These are phyloP conservation scores for Pseudogymnoascus sp. DNA, from an alignment of 2,329 filamentous ascomycete genomes.

Conservation along the genomic window DNA sequence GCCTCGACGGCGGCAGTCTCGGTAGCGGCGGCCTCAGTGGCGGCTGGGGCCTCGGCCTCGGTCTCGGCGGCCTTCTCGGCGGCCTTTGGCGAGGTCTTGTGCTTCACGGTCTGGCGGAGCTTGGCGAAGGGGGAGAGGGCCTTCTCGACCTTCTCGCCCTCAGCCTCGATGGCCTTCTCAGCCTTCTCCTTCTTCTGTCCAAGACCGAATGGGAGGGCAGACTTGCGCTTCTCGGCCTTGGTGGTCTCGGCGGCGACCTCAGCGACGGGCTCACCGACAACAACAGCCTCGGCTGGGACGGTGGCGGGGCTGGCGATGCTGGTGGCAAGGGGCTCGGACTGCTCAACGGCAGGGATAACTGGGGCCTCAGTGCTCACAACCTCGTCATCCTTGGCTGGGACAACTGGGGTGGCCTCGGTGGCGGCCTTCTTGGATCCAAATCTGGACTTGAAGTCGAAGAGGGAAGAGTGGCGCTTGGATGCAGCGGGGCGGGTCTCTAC, in stretches of 20 bases:
- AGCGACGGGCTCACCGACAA: constrained; percentile 30
- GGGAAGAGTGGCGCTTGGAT: constrained; percentile 27
- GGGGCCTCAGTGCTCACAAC: constrained; percentile 22
- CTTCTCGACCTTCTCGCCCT: constrained; percentile 30
- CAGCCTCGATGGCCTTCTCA: constrained; percentile 37
- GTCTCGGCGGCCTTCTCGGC: constrained; percentile 24
- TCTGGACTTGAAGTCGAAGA: constrained; percentile 24
- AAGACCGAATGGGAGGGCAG: constrained; percentile 50
- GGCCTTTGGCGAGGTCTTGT: constrained; percentile 27
- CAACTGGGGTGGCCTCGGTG: constrained; percentile 17
- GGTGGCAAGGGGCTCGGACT: constrained; percentile 24
- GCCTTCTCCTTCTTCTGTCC: constrained; percentile 53
- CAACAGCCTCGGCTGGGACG: constrained; percentile 25
- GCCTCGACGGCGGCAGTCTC: constrained; percentile 9
- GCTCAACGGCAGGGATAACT: constrained; percentile 28
- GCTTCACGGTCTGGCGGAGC: constrained; percentile 29
- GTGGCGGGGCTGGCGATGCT: constrained; percentile 21
- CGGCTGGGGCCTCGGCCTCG: constrained; percentile 20
- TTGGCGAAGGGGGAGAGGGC: constrained; percentile 28
- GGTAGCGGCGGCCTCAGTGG: constrained; percentile 13
- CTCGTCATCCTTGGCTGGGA: constrained; percentile 26
- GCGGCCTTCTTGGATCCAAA: constrained; percentile 24
- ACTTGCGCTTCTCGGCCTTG: constrained; percentile 50
- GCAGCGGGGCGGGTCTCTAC: constrained; percentile 26
- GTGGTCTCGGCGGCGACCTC: constrained; percentile 30